phyloP scores from a whole-genome alignment of 179 eudicot species.

The Vitellaria paradoxa region DNA sequence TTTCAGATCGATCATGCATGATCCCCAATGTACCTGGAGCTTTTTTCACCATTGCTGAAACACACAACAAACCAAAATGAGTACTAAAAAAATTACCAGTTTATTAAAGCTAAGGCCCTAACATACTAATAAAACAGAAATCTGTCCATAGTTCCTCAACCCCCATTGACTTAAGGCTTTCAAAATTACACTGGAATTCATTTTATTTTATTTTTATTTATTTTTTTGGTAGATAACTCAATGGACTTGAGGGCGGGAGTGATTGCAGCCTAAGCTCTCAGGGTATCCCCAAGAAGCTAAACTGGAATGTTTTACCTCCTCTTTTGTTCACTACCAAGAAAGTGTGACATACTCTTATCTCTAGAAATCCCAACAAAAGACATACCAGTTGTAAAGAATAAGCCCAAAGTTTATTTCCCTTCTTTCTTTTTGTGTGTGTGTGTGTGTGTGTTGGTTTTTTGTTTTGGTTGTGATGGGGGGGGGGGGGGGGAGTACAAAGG shows the following conservation, averaged over 20 bases:
- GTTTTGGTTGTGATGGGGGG: too few relatives aligned
- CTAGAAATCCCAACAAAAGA: neutral
- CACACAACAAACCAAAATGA: constrained; percentile 1
- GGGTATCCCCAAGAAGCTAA: too few relatives aligned
- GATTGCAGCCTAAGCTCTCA: too few relatives aligned
- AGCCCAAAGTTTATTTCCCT: neutral
- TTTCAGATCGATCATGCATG: constrained; percentile 55
- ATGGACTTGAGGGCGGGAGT: too few relatives aligned
- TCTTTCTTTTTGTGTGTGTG: too few relatives aligned
- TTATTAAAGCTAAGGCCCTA: neutral
- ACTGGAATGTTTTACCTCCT: too few relatives aligned
- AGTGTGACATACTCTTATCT: neutral
- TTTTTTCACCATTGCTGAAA: constrained; percentile 78
- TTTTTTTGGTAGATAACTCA: too few relatives aligned
- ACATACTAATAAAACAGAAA: neutral
- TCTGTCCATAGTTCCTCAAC: neutral
- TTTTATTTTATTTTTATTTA: neutral
- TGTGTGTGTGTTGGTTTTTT: too few relatives aligned
- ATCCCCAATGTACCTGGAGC: constrained; percentile 45
- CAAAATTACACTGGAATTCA: neutral
- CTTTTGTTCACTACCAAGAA: neutral
- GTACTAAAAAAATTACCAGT: neutral
- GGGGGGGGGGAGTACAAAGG: too few relatives aligned
- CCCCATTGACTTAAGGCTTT: neutral
- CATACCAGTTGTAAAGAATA: neutral